Base-by-base conservation (phyloP, 169 alveolate genomes). In the Eimeria falciformis region DNA sequence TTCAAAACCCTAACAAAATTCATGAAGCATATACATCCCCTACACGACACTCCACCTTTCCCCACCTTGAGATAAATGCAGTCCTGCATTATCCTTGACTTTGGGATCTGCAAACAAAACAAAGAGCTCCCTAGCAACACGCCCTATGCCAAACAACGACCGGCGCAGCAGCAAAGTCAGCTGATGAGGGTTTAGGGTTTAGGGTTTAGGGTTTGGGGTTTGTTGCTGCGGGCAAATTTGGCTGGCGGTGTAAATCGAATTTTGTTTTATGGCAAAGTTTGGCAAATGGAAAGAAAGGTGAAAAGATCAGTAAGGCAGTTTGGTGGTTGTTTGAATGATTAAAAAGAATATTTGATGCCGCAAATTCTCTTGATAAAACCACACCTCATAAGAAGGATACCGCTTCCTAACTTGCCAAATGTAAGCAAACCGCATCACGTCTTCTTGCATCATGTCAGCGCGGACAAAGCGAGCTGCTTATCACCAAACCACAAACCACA, bases 381-480 rank as follows among this genome's bases (percentile, higher is more conserved):
- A 27, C 37, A 79, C 89, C 73, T 25, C 50, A 2, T 11, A 79
- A 33, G 71, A 5, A 14, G 91, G 79, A 23, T 9, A 82, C 25
- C 56, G 5, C 46, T 17, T 4, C 23, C 79, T 62, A 47, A 82
- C 43, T 14, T 55, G 78, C 46, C 66, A 55, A 65, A 82, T 58
- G 62, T 82, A 82, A 37, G 56, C 12, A 47, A 40, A 82, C 3
- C 29, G 29, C 91, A 82, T 82, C 47, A 58, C 91, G 45, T 82
- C 91, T 18, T 82, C 91, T 23, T 82, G 91, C 43, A 11, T 40
- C 79, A 43, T 40, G 27, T 82, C 91, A 2, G 69, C 91, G 25
- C 91, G 53, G n/a, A 82, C 53, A 9, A 82, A 33, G 6, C 79
- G 47, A 17, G 91, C 91, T 82, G 91, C 43, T 33, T 2, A 2